These are phyloP conservation scores for Trichoderma koningii DNA, from an alignment of 2,329 filamentous ascomycete genomes.

Conservation along the genomic window DNA sequence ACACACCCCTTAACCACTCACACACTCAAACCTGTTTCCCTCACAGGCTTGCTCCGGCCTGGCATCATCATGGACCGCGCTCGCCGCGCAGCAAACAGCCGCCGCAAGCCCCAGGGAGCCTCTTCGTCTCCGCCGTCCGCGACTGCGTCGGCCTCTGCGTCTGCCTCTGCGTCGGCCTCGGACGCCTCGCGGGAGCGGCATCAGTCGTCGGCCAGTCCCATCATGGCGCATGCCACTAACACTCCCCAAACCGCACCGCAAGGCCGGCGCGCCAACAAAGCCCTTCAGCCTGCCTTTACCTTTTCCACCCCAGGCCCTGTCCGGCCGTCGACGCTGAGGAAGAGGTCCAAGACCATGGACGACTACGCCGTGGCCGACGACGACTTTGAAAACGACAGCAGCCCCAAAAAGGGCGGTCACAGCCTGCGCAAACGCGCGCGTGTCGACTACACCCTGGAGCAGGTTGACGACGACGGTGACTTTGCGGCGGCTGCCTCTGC, in stretches of 20 bases:
- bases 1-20: conserved; percentile 27
- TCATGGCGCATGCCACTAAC: conserved; percentile 37
- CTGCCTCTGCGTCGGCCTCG: conserved; percentile 27
- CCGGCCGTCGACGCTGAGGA: conserved; percentile 42
- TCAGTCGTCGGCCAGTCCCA: conserved; percentile 39
- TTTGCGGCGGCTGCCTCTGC: conserved; percentile 36
- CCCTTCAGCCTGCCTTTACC: conserved; percentile 42
- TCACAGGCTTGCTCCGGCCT: conserved; percentile 36
- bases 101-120: conserved; percentile 39
- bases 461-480: conserved; percentile 52
- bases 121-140: conserved; percentile 41
- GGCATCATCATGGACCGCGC: conserved; percentile 44
- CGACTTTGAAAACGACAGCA: conserved; percentile 52
- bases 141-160: no score
- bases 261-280: conserved; percentile 41
- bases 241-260: conserved; percentile 36
- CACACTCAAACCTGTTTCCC: conserved; percentile 5
- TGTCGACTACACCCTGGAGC: conserved; percentile 59
- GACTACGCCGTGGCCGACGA: conserved; percentile 40
- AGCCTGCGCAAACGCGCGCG: conserved; percentile 59
- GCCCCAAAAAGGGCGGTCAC: conserved; percentile 60
- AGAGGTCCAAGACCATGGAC: conserved; percentile 50
- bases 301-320: conserved; percentile 41
- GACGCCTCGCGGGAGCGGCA: conserved; percentile 39
- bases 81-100: conserved; percentile 40